phyloP scores from a whole-genome alignment of 108 stramenopile species.

The Cyclostephanos invisitatus region DNA sequence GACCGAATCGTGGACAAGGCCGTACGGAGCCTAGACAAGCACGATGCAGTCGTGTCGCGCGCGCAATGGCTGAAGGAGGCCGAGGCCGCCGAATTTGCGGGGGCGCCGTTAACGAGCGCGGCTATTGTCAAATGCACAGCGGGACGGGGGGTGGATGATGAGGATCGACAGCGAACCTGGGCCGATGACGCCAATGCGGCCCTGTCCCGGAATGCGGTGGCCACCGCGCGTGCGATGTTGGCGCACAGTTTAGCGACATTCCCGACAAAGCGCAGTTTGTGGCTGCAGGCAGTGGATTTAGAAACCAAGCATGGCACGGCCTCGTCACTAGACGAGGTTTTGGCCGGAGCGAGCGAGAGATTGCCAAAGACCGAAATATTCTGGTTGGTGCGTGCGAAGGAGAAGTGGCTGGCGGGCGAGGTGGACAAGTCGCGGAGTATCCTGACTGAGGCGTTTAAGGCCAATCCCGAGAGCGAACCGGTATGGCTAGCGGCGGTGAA shows the following conservation, averaged over 20 bases:
- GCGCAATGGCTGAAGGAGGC: slow-evolving; percentile 92
- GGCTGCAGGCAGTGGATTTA: slow-evolving; percentile 91
- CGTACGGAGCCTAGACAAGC: slow-evolving; percentile 63
- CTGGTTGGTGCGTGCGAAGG: slow-evolving; percentile 97
- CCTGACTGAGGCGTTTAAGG: slow-evolving; percentile 91
- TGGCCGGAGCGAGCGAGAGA: slow-evolving; percentile 84
- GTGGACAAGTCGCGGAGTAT: slow-evolving; percentile 90
- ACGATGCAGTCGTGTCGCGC: slow-evolving; percentile 85
- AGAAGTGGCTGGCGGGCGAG: slow-evolving; percentile 88
- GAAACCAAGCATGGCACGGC: slow-evolving; percentile 86
- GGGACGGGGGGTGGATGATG: slow-evolving; percentile 89
- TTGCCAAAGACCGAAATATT: slow-evolving; percentile 91
- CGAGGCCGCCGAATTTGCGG: slow-evolving; percentile 80
- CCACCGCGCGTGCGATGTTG: slow-evolving; percentile 88
- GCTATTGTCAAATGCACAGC: slow-evolving; percentile 90
- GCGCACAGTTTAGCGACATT: slow-evolving; percentile 80
- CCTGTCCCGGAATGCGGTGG: slow-evolving; percentile 64
- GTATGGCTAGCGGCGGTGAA: slow-evolving; percentile 98
- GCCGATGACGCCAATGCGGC: slow-evolving; percentile 92
- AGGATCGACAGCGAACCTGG: slow-evolving; percentile 94
- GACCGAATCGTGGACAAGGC: slow-evolving; percentile 83
- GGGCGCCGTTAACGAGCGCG: slow-evolving; percentile 82
- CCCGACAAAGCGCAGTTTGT: slow-evolving; percentile 80
- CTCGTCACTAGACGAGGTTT: slow-evolving; percentile 69
- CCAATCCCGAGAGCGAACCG: slow-evolving; percentile 93